Percentiles rank a stretch among this genome's conserved stretches.
phyloP scores from a whole-genome alignment of 2,329 filamentous ascomycete genomes.

The Colletotrichum chrysophilum region DNA sequence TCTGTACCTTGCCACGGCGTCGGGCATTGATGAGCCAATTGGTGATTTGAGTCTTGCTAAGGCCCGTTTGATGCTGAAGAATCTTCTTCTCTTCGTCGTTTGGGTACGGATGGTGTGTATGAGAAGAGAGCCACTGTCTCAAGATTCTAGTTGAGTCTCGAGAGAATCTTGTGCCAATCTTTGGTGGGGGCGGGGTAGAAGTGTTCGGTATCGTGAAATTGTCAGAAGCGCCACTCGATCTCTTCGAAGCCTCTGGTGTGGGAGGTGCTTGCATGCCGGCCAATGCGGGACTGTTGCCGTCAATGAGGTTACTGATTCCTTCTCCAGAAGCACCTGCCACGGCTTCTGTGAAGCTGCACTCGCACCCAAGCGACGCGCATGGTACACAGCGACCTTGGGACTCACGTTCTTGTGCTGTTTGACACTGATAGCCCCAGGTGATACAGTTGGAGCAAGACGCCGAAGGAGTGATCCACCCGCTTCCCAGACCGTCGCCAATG shows the following conservation, averaged over 20 bases:
- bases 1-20: conserved; percentile 50
- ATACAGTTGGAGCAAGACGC: conserved; percentile 8
- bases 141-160: conserved; percentile 22
- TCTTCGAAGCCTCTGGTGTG: background rate
- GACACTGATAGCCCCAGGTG: conserved; percentile 10
- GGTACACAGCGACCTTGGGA: background rate
- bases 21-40: conserved; percentile 19
- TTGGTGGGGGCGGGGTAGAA: conserved; percentile 17
- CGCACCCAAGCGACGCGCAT: conserved; percentile 3
- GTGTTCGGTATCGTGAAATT: background rate
- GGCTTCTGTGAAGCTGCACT: conserved; percentile 1
- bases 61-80: conserved; percentile 4
- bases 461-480: background rate
- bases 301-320: background rate
- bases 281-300: background rate
- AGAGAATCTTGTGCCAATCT: conserved; percentile 28
- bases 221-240: background rate
- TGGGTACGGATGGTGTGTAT: conserved; percentile 12
- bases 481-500: background rate
- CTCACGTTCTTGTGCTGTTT: background rate
- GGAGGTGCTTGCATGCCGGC: background rate
- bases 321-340: background rate
- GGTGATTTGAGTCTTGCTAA: conserved; percentile 17
- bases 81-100: conserved; percentile 10
- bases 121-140: conserved; percentile 22